These are phyloP conservation scores for Aureobasidium sp. DNA, from an alignment of 2,329 filamentous ascomycete species.

Conservation along the genomic window DNA sequence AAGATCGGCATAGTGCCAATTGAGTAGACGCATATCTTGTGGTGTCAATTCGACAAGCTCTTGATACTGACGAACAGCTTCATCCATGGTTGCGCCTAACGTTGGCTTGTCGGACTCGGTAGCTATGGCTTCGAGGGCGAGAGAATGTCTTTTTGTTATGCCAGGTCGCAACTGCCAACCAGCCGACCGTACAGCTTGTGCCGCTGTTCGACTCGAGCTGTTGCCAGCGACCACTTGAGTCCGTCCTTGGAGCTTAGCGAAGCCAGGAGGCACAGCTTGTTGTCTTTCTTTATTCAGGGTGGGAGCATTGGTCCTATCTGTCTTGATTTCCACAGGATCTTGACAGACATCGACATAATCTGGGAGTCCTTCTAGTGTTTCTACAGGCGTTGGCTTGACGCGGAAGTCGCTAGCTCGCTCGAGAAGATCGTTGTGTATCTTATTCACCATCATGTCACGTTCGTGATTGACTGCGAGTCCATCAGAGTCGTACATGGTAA, in stretches of 20 bases:
- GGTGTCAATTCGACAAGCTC: constrained; percentile 71
- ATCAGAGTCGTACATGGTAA: constrained; percentile 81
- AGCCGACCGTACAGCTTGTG: constrained; percentile 67
- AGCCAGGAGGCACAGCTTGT: constrained; percentile 32
- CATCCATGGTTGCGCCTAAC: constrained; percentile 82
- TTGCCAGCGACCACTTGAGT: constrained; percentile 63
- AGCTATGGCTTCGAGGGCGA: constrained; percentile 62
- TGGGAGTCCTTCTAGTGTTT: constrained; percentile 72
- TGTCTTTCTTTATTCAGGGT: constrained; percentile 10
- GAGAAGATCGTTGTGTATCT: constrained; percentile 87
- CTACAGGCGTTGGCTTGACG: constrained; percentile 60
- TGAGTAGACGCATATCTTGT: constrained; percentile 82
- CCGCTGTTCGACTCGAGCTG: constrained; percentile 61
- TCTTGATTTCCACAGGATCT: constrained; percentile 48
- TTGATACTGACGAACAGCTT: constrained; percentile 82
- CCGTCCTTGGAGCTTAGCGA: constrained; percentile 58
- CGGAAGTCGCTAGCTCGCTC: constrained; percentile 89
- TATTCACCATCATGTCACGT: constrained; percentile 77
- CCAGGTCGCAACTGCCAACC: constrained; percentile 70
- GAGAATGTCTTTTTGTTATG: constrained; percentile 50
- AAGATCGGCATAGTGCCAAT: constrained; percentile 97
- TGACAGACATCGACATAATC: constrained; percentile 74
- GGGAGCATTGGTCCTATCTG: constrained; percentile 3
- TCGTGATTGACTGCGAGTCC: constrained; percentile 68
- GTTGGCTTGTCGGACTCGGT: constrained; percentile 56